Conservation (phyloP, 2,329 filamentous ascomycete species). For the Leptographium galeiforme region DNA sequence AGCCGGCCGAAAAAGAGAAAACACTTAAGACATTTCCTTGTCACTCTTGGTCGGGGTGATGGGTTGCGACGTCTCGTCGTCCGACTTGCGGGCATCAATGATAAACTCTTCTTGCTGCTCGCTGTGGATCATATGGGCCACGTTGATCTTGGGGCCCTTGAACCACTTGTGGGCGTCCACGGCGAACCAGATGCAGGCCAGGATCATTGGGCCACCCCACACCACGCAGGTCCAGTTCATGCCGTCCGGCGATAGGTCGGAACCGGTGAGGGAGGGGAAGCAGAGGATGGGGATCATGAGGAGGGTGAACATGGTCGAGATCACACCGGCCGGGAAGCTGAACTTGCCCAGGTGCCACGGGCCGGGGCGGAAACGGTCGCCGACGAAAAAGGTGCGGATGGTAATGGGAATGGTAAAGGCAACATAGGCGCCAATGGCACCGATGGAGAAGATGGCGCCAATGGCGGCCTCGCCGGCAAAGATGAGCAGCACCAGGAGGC, state of each 20-base stretch:
- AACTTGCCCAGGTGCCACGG: constrained; percentile 55
- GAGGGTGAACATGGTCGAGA: constrained; percentile 45
- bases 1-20: too few species aligned
- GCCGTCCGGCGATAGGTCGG: constrained; percentile 30
- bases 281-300: constrained; percentile 59
- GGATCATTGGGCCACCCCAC: constrained; percentile 50
- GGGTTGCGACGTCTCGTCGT: not conserved
- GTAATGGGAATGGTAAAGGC: constrained; percentile 45
- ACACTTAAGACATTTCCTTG: not conserved
- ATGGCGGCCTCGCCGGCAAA: constrained; percentile 50
- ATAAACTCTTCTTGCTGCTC: constrained; percentile 4
- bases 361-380: constrained; percentile 48
- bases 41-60: not conserved
- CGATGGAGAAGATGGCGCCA: constrained; percentile 57
- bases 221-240: constrained; percentile 62
- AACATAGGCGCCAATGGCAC: constrained; percentile 54
- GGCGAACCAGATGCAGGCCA: constrained; percentile 47
- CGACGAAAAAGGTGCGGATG: constrained; percentile 45
- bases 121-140: constrained; percentile 24
- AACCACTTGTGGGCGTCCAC: constrained; percentile 55
- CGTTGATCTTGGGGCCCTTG: constrained; percentile 55
- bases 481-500: constrained; percentile 47
- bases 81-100: constrained; percentile 6
- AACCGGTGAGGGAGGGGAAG: constrained; percentile 44
- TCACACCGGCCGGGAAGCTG: constrained; percentile 40